Evolutionary conservation across 805 yeast genomes (phyloP), one percentile per base, ranked within the genome.

Genomic region (Zygotorulaspora chibaensis): DNA sequence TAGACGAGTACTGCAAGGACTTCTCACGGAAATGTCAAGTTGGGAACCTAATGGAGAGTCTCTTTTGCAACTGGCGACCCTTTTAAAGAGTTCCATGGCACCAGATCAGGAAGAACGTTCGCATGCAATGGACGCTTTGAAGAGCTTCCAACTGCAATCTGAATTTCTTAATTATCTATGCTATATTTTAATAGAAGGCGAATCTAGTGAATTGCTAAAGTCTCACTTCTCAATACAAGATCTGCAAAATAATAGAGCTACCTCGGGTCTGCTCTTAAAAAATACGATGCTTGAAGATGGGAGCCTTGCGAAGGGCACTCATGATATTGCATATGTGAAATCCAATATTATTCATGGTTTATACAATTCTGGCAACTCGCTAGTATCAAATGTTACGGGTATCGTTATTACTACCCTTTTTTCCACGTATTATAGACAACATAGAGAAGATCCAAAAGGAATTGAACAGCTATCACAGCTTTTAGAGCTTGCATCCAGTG

Each of bases 371-470:
- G 46, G 50, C 5, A 57, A 55, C 41, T 30, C 45, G 15, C 69
- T 87, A 53, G 85, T 91, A 25, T 76, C 96, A 50, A 88, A 86
- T 60, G 87, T 91, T 49, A 83, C 96, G 5, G 96, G 97, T 33
- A 89, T 83, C 58, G 96, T 89, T 40, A 81, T 91, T 42, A 86
- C 97, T 2, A 76, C 96, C 0, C 67, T 93, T 26, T 84, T 89
- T 54, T 73, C 84, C 2, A 71, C 79, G 8, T 66, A 66, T 45
- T 66, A 60, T 48, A 58, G 67, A 45, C 63, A 61, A 35, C 60
- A 65, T 44, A 55, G 70, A 37, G 59, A 61, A n/a, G 69, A 66
- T 50, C 58, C 62, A 9, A 74, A 77, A 36, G 95, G 96, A 1
- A 71, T 85, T 35, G 68, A 72, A 20, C 72, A 84, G 25, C 67